These are phyloP conservation scores for Citrus maxima DNA, from an alignment of 345 rosid genomes.

Conservation along the genomic window DNA sequence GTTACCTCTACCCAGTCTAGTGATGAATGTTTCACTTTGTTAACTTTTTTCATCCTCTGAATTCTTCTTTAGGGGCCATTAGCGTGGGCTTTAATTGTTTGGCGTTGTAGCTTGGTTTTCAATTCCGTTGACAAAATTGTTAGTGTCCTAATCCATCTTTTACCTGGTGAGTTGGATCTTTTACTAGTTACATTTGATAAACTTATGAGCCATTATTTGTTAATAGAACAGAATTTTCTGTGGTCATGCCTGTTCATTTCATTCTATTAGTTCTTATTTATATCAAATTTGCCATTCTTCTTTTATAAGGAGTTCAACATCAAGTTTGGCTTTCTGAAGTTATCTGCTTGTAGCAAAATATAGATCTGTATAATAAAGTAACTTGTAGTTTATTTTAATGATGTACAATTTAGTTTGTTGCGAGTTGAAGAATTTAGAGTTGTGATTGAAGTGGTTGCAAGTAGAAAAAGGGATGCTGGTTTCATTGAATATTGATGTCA, in stretches of 20 bases:
- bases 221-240: neutral
- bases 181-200: neutral
- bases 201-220: neutral
- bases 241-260: neutral
- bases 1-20: neutral
- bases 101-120: constrained; percentile 98
- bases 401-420: neutral
- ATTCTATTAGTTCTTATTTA: neutral
- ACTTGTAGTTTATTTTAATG: neutral
- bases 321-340: neutral
- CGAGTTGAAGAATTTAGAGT: neutral
- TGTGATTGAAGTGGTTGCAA: neutral
- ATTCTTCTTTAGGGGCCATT: constrained; percentile 72
- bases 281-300: neutral
- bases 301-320: neutral
- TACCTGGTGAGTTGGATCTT: constrained; percentile 67
- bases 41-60: constrained; percentile 7
- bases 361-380: neutral
- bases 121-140: constrained; percentile 90
- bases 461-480: neutral
- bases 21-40: constrained; percentile 10
- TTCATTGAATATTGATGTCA: neutral
- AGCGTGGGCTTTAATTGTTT: constrained; percentile 94
- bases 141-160: constrained; percentile 95
- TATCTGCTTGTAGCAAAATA: neutral